These are phyloP conservation scores for Oryza meridionalis DNA, from an alignment of 176 grass and related monocot species.

Conservation along the genomic window DNA sequence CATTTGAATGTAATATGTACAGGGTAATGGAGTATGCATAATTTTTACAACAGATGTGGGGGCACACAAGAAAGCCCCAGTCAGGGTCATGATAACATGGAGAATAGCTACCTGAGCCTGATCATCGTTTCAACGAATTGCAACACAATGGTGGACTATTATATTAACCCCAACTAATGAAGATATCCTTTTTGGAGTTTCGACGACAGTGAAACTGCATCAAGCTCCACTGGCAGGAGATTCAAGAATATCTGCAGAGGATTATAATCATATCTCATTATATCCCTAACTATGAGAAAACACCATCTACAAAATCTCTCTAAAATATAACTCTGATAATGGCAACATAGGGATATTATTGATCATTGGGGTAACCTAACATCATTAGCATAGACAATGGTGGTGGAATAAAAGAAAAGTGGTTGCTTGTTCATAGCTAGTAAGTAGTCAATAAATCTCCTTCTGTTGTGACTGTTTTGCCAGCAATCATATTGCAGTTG, in stretches of 20 bases:
- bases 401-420: too few relatives aligned
- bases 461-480: too few relatives aligned
- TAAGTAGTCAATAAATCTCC: too few relatives aligned
- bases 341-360: background rate
- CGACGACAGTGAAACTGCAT: background rate
- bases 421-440: too few relatives aligned
- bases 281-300: background rate
- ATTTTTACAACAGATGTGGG: slow-evolving; percentile 37
- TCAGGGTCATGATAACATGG: background rate
- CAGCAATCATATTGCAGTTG: too few relatives aligned
- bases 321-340: background rate
- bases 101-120: background rate
- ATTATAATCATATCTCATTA: background rate
- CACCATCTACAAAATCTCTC: background rate
- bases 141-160: background rate
- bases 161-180: slow-evolving; percentile 34
- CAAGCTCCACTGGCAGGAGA: background rate
- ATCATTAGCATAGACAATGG: too few relatives aligned
- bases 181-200: slow-evolving; percentile 21
- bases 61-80: slow-evolving; percentile 18
- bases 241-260: slow-evolving; percentile 49
- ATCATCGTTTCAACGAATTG: background rate
- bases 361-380: too few relatives aligned
- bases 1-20: slow-evolving; percentile 41
- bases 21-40: slow-evolving; percentile 32